A percentile compares a stretch with the other conserved stretches of the same genome.
These are phyloP conservation scores for Takashimella koratensis DNA, from an alignment of 1,284 basidiomycete species.

Conservation along the genomic window DNA sequence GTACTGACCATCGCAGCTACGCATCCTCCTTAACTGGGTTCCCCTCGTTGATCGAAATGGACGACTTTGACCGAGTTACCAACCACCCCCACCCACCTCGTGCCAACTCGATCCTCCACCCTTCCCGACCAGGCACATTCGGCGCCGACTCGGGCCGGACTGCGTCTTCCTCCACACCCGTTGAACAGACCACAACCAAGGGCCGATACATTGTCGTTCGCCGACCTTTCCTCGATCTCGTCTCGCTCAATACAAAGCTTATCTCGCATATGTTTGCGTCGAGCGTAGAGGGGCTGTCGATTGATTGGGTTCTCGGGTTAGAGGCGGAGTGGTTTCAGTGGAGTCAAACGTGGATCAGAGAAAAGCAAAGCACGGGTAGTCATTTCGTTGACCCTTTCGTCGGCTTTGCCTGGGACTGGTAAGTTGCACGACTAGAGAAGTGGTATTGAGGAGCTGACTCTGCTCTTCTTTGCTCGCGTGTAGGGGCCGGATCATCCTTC, in stretches of 20 bases:
- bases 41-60: not conserved
- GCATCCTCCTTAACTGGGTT: not conserved
- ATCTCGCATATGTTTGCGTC: constrained; percentile 13
- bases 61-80: not conserved
- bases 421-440: no score
- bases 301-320: constrained; percentile 16
- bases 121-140: no score
- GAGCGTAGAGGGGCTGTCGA: constrained; percentile 6
- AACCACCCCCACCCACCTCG: not conserved
- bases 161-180: not conserved
- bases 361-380: constrained; percentile 12
- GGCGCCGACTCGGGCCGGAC: no score
- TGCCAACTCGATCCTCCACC: not conserved
- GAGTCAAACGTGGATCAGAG: constrained; percentile 8
- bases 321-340: constrained; percentile 15
- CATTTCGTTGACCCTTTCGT: constrained; percentile 10
- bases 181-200: not conserved
- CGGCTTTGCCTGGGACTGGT: constrained; percentile 16
- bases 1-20: not conserved
- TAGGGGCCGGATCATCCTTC: constrained; percentile 16
- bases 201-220: constrained; percentile 6
- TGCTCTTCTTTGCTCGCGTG: not conserved
- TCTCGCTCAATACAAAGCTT: constrained; percentile 18
- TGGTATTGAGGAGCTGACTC: no score
- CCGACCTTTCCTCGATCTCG: constrained; percentile 12